Conservation (phyloP, 148 eudicot genomes). For the Rhododendron ovatum region DNA sequence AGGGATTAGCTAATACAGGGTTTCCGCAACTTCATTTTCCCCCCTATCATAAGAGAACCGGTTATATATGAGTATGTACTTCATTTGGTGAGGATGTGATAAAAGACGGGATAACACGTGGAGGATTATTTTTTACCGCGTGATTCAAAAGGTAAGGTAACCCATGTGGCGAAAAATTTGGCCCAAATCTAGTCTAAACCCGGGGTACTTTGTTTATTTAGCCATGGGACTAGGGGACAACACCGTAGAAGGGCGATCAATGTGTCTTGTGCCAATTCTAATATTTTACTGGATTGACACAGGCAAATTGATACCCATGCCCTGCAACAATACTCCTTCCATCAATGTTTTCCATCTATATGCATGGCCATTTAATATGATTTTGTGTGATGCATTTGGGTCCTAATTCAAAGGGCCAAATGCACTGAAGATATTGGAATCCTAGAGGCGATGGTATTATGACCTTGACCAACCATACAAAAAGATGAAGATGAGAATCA, state of each 20-base stretch:
- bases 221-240: neutral
- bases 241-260: neutral
- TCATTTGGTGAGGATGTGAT: neutral
- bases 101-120: neutral
- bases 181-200: neutral
- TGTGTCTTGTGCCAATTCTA: neutral
- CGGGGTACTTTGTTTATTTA: neutral
- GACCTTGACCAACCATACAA: conserved; percentile 8
- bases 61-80: neutral
- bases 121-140: neutral
- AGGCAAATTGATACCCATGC: neutral
- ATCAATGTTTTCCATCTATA: neutral
- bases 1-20: neutral
- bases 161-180: neutral
- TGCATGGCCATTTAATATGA: neutral
- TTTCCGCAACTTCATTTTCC: neutral
- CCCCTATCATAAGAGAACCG: neutral
- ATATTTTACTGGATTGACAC: neutral
- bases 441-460: conserved; percentile 5
- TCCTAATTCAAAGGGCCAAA: neutral
- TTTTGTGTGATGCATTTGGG: neutral
- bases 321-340: neutral
- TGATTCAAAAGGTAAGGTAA: neutral
- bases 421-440: conserved; percentile 3
- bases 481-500: conserved; percentile 1